phyloP scores from a whole-genome alignment of 2,329 filamentous ascomycete genomes.

The Pseudopyrenochaeta lycopersici region DNA sequence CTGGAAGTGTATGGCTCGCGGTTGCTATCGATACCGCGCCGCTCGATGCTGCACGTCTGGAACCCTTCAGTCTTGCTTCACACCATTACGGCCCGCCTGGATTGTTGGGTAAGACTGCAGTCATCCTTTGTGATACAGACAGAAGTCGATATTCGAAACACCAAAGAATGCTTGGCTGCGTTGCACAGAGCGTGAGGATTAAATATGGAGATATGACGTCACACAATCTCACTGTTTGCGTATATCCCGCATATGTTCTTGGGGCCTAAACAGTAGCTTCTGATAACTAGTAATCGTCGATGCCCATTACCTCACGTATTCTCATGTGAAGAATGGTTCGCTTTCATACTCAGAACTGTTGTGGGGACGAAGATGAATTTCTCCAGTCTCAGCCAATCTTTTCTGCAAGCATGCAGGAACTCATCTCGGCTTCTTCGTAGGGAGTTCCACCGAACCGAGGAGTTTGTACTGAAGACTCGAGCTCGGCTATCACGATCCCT shows the following conservation, averaged over 20 bases:
- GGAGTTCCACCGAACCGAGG: neutral
- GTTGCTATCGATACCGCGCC: constrained; percentile 14
- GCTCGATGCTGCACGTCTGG: constrained; percentile 2
- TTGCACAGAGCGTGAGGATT: neutral
- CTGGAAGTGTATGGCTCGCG: constrained; percentile 2
- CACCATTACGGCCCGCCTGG: neutral
- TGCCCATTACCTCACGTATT: constrained; percentile 7
- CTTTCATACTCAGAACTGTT: constrained; percentile 3
- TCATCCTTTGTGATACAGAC: neutral
- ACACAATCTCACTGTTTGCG: neutral
- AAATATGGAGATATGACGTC: constrained; percentile 15
- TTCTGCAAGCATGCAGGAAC: neutral
- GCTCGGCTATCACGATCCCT: constrained; percentile 8
- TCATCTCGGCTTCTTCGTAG: neutral
- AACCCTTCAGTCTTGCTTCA: neutral
- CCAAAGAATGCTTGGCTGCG: constrained; percentile 5
- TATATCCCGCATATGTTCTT: constrained; percentile 1
- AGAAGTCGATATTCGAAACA: constrained; percentile 4
- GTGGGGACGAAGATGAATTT: neutral
- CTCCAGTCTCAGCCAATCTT: neutral
- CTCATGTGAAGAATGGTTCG: neutral
- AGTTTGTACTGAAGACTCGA: constrained; percentile 3
- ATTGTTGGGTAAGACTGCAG: constrained; percentile 2
- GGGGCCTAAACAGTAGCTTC: constrained; percentile 1
- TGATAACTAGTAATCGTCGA: neutral